Evolutionary conservation across 2,329 filamentous ascomycete genomes (phyloP).

Genomic region (Pseudogymnoascus pannorum): DNA sequence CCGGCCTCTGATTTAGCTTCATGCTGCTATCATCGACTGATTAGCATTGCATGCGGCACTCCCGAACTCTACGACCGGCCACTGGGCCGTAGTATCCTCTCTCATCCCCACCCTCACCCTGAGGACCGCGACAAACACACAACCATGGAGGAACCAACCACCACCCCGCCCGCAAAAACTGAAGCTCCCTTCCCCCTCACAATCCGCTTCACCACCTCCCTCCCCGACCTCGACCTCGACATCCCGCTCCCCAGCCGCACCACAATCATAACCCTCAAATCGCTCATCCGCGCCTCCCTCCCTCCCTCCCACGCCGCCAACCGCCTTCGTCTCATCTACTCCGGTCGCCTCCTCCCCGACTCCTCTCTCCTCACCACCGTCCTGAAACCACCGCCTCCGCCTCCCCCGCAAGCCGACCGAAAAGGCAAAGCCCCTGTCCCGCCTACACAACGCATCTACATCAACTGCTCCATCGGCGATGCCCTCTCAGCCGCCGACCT

Average conservation of each 20-base stretch:
- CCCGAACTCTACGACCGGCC: background rate
- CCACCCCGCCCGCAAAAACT: background rate
- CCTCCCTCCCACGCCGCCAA: constrained; percentile 53
- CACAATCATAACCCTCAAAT: constrained; percentile 72
- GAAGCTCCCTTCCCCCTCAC: constrained; percentile 59
- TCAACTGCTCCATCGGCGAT: constrained; percentile 88
- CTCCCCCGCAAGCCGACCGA: constrained; percentile 31
- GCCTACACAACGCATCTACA: constrained; percentile 58
- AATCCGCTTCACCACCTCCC: constrained; percentile 80
- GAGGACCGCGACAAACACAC: background rate
- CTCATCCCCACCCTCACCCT: background rate
- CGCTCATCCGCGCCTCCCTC: constrained; percentile 68
- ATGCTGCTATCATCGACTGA: background rate
- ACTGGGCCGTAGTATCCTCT: background rate
- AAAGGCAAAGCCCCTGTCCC: constrained; percentile 51
- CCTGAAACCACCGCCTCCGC: constrained; percentile 55
- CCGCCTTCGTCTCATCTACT: constrained; percentile 81
- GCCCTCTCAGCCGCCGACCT: constrained; percentile 63
- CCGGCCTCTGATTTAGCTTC: background rate
- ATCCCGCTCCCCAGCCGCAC: constrained; percentile 61
- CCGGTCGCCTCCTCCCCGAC: constrained; percentile 79
- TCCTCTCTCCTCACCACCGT: constrained; percentile 58
- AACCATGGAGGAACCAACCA: background rate
- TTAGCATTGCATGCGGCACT: background rate
- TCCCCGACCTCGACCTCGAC: constrained; percentile 75